Conservation (phyloP, 352 stramenopile species). For the Globisporangium paddicum region DNA sequence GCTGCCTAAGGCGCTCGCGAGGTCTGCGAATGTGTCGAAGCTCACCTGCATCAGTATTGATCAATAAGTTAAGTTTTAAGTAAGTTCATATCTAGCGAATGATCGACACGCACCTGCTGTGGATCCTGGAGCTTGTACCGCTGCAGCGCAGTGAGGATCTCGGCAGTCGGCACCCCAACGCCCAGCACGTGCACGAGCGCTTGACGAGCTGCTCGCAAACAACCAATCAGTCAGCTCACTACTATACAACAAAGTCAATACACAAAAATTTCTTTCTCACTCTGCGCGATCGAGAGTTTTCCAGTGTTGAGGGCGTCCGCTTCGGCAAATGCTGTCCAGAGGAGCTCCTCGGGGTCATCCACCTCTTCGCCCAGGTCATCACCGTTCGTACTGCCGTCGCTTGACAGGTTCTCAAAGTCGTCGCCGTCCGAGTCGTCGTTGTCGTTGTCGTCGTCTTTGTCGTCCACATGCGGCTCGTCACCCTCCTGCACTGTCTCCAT, state of each 20-base stretch:
- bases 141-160: constrained; percentile 32
- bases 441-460: constrained; percentile 23
- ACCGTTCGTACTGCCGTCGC: constrained; percentile 28
- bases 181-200: constrained; percentile 65
- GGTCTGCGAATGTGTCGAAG: constrained; percentile 57
- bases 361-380: constrained; percentile 36
- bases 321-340: constrained; percentile 61
- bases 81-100: neutral
- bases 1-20: constrained; percentile 32
- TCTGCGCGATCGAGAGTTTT: constrained; percentile 40
- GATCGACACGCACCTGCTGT: constrained; percentile 24
- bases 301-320: constrained; percentile 35
- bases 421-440: constrained; percentile 19
- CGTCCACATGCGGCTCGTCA: constrained; percentile 24
- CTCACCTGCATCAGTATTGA: constrained; percentile 29
- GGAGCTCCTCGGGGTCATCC: constrained; percentile 58
- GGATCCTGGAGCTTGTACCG: constrained; percentile 26
- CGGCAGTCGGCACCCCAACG: constrained; percentile 34
- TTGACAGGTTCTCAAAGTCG: constrained; percentile 41
- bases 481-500: constrained; percentile 73
- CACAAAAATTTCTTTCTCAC: constrained; percentile 24
- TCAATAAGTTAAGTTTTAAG: neutral
- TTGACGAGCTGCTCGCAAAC: constrained; percentile 31
- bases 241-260: neutral
- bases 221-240: neutral